Base-by-base conservation (phyloP, 176 grass and related monocot genomes). In the Bothriochloa decipiens region DNA sequence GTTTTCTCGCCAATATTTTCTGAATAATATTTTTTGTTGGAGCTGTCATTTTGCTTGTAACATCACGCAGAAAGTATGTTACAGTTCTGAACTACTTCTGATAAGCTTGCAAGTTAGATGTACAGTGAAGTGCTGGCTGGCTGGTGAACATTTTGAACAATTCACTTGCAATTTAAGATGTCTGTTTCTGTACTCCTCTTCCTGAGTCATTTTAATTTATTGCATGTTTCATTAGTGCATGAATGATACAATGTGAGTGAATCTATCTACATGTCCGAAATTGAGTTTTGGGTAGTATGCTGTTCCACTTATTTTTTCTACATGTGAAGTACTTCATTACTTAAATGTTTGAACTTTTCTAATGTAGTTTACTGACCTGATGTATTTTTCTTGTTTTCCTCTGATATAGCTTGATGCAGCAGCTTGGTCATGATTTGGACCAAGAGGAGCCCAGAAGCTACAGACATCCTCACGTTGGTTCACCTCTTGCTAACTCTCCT, bases 401-500 rank as follows among this genome's bases (percentile, higher is more conserved):
- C 66, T 81, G 66, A 87, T 91, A 82, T 86, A 99, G 97, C 74
- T 86, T 99, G 84, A 94, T 99, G 84, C 93, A 99, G 41, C 89
- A 91, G 36, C 45, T 92, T 76, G 92, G 85, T 81, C 86, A 91
- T 92, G 96, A 99, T 26, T 70, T 99, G 77, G 96, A 99, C 33
- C 85, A 87, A 89, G 97, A 99, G 72, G 97, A 99, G 68, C 50
- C 78, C 25, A 94, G 91, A 92, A 61, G 74, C 43, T 99, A 89
- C 61, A 86, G 86, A 55, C 75, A 87, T 89, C 29, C 69, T 69
- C 89, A 87, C 65, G 79, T 90, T 75, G 88, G 93, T 75, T 99
- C 97, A 65, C 93, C 93, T 88, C 80, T 99, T 62, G 81, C 87
- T 60, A 96, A 87, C 76, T 99, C 97, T 86, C 93, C 97, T 84